A percentile compares a stretch with the other conserved stretches of the same genome.
phyloP scores from a whole-genome alignment of 805 yeast genomes.

The Saturnispora halmiae region DNA sequence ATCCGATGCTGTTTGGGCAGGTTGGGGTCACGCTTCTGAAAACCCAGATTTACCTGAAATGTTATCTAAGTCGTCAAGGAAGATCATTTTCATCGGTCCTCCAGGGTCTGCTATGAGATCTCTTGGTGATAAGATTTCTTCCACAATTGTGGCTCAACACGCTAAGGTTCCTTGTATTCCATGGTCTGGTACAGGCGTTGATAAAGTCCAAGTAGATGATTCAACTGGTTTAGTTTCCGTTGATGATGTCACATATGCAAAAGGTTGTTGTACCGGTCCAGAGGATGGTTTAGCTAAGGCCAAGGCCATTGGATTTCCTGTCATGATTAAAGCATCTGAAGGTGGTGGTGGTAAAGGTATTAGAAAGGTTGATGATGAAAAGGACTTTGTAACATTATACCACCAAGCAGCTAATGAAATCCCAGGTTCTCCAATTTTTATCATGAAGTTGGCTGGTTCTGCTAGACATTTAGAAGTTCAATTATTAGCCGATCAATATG shows the following conservation, averaged over 20 bases:
- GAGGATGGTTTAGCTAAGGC: constrained; percentile 88
- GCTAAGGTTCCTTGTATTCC: constrained; percentile 98
- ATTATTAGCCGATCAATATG: constrained; percentile 94
- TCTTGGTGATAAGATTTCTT: constrained; percentile 96
- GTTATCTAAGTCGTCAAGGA: constrained; percentile 86
- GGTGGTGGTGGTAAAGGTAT: constrained; percentile 99
- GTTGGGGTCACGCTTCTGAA: constrained; percentile 99
- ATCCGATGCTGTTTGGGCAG: constrained; percentile 99
- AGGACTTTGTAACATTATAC: constrained; percentile 66
- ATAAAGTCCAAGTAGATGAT: constrained; percentile 61
- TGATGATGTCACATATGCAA: constrained; percentile 66
- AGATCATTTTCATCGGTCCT: constrained; percentile 92
- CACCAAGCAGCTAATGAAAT: constrained; percentile 95
- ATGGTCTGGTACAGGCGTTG: constrained; percentile 99
- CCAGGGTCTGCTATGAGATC: constrained; percentile 99
- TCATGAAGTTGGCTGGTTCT: constrained; percentile 93
- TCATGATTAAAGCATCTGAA: constrained; percentile 98
- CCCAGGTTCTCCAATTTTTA: constrained; percentile 97
- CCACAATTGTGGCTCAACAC: constrained; percentile 98
- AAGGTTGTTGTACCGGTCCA: constrained; percentile 82
- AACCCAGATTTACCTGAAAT: constrained; percentile 91
- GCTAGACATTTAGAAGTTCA: constrained; percentile 99
- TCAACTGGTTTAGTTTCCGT: constrained; percentile 80
- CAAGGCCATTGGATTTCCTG: constrained; percentile 87
- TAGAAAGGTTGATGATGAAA: constrained; percentile 84